phyloP scores from a whole-genome alignment of 176 grass and related monocot species.

The Musa troglodytarum region DNA sequence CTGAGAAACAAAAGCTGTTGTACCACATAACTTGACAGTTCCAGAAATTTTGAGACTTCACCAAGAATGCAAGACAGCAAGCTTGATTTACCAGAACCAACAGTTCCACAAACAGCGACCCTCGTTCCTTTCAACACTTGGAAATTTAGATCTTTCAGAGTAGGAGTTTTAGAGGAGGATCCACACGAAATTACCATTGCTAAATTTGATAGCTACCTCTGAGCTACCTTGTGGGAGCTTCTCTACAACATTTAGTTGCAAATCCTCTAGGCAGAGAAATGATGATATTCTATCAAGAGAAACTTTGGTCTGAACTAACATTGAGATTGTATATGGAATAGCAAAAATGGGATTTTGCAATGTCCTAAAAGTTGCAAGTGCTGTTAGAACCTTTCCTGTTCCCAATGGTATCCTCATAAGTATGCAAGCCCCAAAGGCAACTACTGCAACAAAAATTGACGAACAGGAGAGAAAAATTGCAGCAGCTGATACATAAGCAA shows the following conservation, averaged over 20 bases:
- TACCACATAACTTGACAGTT: slow-evolving; percentile 44
- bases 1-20: slow-evolving; percentile 49
- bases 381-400: slow-evolving; percentile 56
- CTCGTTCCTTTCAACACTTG: slow-evolving; percentile 29
- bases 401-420: slow-evolving; percentile 52
- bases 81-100: slow-evolving; percentile 76
- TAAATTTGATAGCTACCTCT: slow-evolving; percentile 36
- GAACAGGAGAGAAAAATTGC: slow-evolving; percentile 34
- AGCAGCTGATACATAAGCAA: slow-evolving; percentile 27
- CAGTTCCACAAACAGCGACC: slow-evolving; percentile 65
- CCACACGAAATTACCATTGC: slow-evolving; percentile 47
- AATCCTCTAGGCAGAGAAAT: slow-evolving; percentile 51
- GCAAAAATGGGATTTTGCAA: slow-evolving; percentile 54
- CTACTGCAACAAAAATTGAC: slow-evolving; percentile 60
- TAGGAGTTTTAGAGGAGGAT: slow-evolving; percentile 33
- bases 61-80: slow-evolving; percentile 67
- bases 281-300: slow-evolving; percentile 56
- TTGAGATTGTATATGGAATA: slow-evolving; percentile 35
- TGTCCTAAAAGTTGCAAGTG: slow-evolving; percentile 61
- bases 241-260: slow-evolving; percentile 34
- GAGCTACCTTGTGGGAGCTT: slow-evolving; percentile 42
- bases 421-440: slow-evolving; percentile 59
- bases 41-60: slow-evolving; percentile 58
- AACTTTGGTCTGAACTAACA: slow-evolving; percentile 56
- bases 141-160: slow-evolving; percentile 44